Evolutionary conservation across 1,284 basidiomycete species (phyloP), one percentile per base, ranked within the genome.

Genomic region (Acaromyces ingoldii): DNA sequence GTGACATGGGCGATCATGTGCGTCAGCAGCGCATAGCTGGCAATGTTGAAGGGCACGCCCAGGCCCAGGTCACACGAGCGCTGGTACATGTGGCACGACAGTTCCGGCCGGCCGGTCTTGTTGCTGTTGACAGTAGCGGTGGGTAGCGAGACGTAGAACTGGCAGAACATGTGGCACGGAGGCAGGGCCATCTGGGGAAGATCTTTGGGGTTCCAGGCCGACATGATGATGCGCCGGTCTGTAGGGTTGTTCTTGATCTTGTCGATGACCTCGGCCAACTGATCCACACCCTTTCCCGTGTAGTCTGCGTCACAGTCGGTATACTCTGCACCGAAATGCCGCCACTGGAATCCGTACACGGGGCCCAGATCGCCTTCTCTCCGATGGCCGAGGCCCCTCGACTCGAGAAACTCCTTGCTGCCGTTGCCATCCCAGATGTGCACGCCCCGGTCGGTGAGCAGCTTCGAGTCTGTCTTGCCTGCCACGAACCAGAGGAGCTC

Each of bases 371-470:
- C 93, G 6, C 93, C 95, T 71, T 90, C 87, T 1, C 87, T 79
- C n/a, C 91, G 80, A 68, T 93, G 85, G 0, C 80, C 80, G 17
- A 98, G 78, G 0, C 93, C 92, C 17, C 90, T 81, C 53, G 82
- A 82, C 67, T 91, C 88, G 31, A 98, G 78, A 67, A 93, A 98
- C 57, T 84, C 86, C 59, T 85, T 82, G 10, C 86, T 88, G 6
- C 91, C 93, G 66, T 98, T 98, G 0, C 91, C 92, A 73, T 96
- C 91, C 93, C 95, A 98, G 66, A 98, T 98, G 74, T 89, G 88
- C 58, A 98, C 83, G 42, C 88, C 90, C 70, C 88, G 88, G n/a
- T 82, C 80, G 0, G 85, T 84, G 29, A 98, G 82, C 0, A 85
- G 66, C 7, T 80, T 84, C 0, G 88, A 85, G 77, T 96, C 89